phyloP scores from a whole-genome alignment of 148 eudicot species.

The Polygonum aviculare region DNA sequence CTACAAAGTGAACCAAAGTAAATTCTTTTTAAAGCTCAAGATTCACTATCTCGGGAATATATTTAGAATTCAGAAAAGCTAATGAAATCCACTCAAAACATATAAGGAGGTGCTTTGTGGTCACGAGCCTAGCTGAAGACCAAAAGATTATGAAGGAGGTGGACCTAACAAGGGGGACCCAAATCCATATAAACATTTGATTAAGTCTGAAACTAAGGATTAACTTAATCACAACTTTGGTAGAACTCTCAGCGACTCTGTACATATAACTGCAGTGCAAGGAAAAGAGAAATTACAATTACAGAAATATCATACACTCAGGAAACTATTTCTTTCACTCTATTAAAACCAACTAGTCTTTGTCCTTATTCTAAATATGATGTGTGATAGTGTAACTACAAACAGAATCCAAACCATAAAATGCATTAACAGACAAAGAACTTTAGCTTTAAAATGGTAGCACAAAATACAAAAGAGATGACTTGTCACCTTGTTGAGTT shows the following conservation, averaged over 20 bases:
- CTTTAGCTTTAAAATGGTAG: conserved; percentile 4
- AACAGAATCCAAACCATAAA: conserved; percentile 3
- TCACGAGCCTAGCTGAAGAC: not conserved
- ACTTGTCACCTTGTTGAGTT: conserved; percentile 68
- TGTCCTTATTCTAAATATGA: conserved; percentile 7
- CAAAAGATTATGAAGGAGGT: not conserved
- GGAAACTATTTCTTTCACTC: not conserved
- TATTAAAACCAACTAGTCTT: conserved; percentile 4
- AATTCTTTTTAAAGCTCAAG: not conserved
- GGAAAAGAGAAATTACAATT: not conserved
- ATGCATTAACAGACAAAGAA: conserved; percentile 5
- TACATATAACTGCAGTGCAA: not conserved
- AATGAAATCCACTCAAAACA: not conserved
- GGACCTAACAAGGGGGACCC: not conserved
- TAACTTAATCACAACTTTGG: not conserved
- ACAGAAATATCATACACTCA: not conserved
- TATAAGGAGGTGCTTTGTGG: not conserved
- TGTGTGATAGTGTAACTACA: conserved; percentile 4
- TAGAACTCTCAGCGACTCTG: not conserved
- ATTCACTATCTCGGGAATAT: not conserved
- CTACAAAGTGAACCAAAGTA: not conserved
- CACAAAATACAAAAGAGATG: conserved; percentile 2
- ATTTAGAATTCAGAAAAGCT: conserved; percentile 1
- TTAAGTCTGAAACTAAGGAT: not conserved
- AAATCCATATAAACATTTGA: not conserved